A percentile compares a stretch with the other conserved stretches of the same genome.
phyloP scores from a whole-genome alignment of 2,329 filamentous ascomycete species.

The Xenoacremonium recifei region DNA sequence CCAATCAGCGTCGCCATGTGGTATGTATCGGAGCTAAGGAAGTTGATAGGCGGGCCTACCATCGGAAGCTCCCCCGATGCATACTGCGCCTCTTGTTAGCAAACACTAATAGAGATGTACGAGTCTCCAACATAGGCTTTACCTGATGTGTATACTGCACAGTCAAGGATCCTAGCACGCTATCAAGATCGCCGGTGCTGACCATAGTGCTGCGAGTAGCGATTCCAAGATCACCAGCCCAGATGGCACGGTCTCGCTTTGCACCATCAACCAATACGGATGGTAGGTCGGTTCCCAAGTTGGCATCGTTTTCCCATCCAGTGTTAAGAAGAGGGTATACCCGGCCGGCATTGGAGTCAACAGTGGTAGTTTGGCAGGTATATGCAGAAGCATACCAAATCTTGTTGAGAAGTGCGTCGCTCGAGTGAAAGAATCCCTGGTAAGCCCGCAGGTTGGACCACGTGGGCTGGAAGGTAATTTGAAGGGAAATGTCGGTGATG shows the following conservation, averaged over 20 bases:
- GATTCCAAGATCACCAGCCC: conserved; percentile 61
- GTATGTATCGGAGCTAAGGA: conserved; percentile 24
- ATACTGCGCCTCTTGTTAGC: background rate
- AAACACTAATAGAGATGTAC: no score
- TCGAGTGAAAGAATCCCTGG: conserved; percentile 52
- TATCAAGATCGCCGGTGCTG: conserved; percentile 51
- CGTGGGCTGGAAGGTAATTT: conserved; percentile 38
- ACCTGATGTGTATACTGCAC: conserved; percentile 46
- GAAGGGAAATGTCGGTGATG: conserved; percentile 14
- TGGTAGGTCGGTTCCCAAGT: conserved; percentile 25
- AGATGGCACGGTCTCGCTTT: conserved; percentile 58
- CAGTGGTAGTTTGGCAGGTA: conserved; percentile 30
- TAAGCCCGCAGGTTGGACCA: conserved; percentile 50
- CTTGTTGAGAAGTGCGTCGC: conserved; percentile 49
- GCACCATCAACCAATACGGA: conserved; percentile 49
- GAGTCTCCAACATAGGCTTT: background rate
- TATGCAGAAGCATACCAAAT: conserved; percentile 50
- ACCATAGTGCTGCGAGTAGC: conserved; percentile 53
- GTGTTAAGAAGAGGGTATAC: conserved; percentile 10
- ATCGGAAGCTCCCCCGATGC: conserved; percentile 47
- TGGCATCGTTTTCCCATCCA: conserved; percentile 33
- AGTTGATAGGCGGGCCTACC: conserved; percentile 40
- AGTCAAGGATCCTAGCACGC: conserved; percentile 48
- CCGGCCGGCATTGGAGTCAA: conserved; percentile 33
- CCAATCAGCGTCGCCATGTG: conserved; percentile 48